phyloP scores from a whole-genome alignment of 2,329 filamentous ascomycete genomes.

The Neonectria sp. region DNA sequence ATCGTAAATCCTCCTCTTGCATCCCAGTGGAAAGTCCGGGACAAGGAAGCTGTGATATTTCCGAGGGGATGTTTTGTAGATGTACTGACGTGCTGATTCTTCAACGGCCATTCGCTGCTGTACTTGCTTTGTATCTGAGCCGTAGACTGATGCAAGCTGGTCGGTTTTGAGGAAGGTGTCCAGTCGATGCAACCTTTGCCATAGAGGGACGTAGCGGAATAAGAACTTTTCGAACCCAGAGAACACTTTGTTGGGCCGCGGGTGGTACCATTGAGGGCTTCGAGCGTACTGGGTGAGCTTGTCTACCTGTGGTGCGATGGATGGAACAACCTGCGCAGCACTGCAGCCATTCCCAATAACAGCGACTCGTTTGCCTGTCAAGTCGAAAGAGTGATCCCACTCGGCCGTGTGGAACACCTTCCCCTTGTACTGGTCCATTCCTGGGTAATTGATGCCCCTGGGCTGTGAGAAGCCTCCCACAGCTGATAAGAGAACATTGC shows the following conservation, averaged over 20 bases:
- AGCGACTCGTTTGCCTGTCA: conserved; percentile 47
- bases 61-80: conserved; percentile 37
- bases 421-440: conserved; percentile 50
- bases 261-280: conserved; percentile 40
- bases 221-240: conserved; percentile 36
- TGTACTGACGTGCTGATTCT: conserved; percentile 36
- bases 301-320: conserved; percentile 45
- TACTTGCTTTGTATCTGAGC: conserved; percentile 16
- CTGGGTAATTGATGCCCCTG: conserved; percentile 40
- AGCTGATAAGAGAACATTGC: conserved; percentile 1
- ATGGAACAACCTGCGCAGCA: conserved; percentile 52
- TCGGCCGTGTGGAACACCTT: conserved; percentile 51
- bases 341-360: conserved; percentile 55
- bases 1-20: conserved; percentile 51
- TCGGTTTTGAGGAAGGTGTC: conserved; percentile 44
- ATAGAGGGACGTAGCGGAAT: conserved; percentile 44
- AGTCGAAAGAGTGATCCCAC: conserved; percentile 49
- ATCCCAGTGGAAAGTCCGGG: conserved; percentile 48
- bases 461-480: conserved; percentile 20
- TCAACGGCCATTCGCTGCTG: conserved; percentile 19
- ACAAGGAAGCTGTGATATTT: conserved; percentile 47
- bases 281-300: conserved; percentile 48
- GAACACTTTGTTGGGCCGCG: conserved; percentile 38
- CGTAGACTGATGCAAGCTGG: conserved; percentile 36
- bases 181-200: conserved; percentile 27